Percentiles rank a stretch among this genome's conserved stretches.
phyloP scores from a whole-genome alignment of 78 protist genomes.

The Pelomyxa schiedti region DNA sequence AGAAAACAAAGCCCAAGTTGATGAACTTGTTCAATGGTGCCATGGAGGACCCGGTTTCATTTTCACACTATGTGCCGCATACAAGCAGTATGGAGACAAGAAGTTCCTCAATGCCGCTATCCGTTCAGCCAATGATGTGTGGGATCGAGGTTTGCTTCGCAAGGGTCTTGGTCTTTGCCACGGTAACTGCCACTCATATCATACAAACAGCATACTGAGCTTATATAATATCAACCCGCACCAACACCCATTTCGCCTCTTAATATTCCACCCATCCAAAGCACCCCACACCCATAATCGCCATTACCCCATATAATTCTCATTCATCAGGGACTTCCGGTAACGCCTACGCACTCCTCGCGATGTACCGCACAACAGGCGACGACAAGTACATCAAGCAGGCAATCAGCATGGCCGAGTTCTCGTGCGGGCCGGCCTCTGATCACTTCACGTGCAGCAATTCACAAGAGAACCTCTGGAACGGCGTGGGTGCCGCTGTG shows the following conservation, averaged over 20 bases:
- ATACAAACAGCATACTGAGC: too few relatives aligned
- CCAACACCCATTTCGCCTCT: too few relatives aligned
- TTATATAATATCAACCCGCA: too few relatives aligned
- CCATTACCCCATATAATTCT: too few relatives aligned
- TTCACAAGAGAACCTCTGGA: background rate
- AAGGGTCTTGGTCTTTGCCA: background rate
- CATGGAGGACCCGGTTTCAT: background rate
- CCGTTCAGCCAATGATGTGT: background rate
- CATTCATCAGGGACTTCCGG: too few relatives aligned
- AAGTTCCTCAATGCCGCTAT: background rate
- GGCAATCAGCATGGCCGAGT: background rate
- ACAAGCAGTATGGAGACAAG: background rate
- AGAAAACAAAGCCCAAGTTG: background rate
- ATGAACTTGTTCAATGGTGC: background rate
- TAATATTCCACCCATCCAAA: too few relatives aligned
- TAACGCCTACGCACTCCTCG: background rate
- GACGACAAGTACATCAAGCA: background rate
- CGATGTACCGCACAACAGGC: background rate
- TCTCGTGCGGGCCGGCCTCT: too few relatives aligned
- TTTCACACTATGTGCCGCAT: background rate
- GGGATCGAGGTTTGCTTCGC: background rate
- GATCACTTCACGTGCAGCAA: too few relatives aligned
- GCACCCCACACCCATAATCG: too few relatives aligned
- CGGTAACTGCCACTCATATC: too few relatives aligned
- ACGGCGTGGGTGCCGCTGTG: background rate